phyloP scores from a whole-genome alignment of 2,329 filamentous ascomycete species.

The Bisporella sp. region DNA sequence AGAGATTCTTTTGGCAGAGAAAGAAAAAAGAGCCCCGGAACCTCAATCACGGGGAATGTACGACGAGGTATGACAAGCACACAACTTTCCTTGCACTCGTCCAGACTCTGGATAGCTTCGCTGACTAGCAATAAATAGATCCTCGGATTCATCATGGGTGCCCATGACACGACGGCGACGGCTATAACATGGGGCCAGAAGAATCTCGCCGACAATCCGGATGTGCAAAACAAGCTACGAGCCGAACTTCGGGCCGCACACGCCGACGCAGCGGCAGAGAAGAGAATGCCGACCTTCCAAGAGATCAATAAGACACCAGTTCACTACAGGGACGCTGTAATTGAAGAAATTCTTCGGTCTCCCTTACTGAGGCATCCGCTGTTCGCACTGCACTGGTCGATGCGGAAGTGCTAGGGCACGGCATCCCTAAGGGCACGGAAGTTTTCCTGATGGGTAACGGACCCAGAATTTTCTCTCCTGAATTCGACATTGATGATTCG shows the following conservation, averaged over 20 bases:
- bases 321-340: constrained; percentile 16
- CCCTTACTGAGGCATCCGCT: constrained; percentile 24
- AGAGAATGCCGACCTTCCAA: constrained; percentile 5
- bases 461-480: constrained; percentile 14
- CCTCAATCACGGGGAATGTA: constrained; percentile 2
- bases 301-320: constrained; percentile 11
- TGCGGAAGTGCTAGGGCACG: constrained; percentile 27
- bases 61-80: constrained; percentile 4
- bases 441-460: constrained; percentile 23
- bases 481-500: constrained; percentile 22
- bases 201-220: constrained; percentile 5
- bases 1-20: constrained; percentile 4
- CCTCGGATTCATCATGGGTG: constrained; percentile 6
- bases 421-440: constrained; percentile 31
- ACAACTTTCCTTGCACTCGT: not conserved
- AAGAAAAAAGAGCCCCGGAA: constrained; percentile 4
- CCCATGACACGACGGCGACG: constrained; percentile 9
- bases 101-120: not conserved
- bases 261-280: constrained; percentile 1
- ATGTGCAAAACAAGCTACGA: constrained; percentile 10
- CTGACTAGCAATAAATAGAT: constrained; percentile 1
- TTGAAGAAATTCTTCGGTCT: constrained; percentile 28
- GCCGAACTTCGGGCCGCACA: constrained; percentile 1
- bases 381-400: constrained; percentile 27
- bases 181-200: constrained; percentile 7